Percentiles rank a stretch among this genome's conserved stretches.
Evolutionary conservation across 495 filamentous ascomycete species (phyloP).

Genomic region (Penicillium canariense): DNA sequence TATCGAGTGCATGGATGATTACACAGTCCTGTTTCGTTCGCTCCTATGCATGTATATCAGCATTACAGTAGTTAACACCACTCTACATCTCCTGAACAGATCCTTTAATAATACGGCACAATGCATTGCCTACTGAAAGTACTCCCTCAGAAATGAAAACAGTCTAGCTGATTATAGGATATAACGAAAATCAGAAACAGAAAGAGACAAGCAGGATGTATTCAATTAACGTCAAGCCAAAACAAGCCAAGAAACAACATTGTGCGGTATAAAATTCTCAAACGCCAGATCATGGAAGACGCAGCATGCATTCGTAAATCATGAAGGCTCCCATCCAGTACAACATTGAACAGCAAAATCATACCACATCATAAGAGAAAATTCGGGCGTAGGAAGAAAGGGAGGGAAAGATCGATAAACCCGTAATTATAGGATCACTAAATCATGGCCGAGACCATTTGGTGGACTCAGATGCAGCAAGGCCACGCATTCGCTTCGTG

Average conservation of each 20-base stretch:
- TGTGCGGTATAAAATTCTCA: not conserved
- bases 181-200: not conserved
- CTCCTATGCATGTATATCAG: not conserved
- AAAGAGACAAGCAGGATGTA: slow-evolving; percentile 5
- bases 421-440: too few relatives aligned
- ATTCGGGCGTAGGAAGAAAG: slow-evolving; percentile 3
- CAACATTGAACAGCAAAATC: slow-evolving; percentile 10
- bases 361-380: not conserved
- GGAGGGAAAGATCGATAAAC: not conserved
- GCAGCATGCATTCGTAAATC: slow-evolving; percentile 12
- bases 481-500: slow-evolving; percentile 38
- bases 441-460: slow-evolving; percentile 15
- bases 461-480: slow-evolving; percentile 30
- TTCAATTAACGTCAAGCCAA: slow-evolving; percentile 4
- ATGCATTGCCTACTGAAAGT: not conserved
- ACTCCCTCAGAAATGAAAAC: not conserved
- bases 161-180: not conserved
- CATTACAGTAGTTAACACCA: not conserved
- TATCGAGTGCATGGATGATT: not conserved
- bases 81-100: not conserved
- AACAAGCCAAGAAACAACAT: slow-evolving; percentile 4
- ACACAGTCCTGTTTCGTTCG: not conserved
- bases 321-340: slow-evolving; percentile 9
- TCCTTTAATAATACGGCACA: not conserved
- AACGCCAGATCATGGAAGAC: slow-evolving; percentile 6